Conservation (phyloP, 331 rosid species). For the Telfairia occidentalis region DNA sequence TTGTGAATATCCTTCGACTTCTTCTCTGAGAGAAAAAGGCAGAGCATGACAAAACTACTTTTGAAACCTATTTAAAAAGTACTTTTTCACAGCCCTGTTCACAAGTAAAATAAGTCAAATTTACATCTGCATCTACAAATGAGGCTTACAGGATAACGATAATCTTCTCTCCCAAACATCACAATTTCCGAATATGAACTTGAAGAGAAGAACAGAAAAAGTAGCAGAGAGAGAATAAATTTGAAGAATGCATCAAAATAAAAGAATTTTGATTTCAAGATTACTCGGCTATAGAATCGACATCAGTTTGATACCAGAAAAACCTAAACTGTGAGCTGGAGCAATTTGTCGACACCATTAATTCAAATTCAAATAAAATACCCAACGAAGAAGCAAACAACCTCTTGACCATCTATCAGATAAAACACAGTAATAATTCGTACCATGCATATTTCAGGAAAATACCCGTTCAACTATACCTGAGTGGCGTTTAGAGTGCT, state of each 20-base stretch:
- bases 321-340: not conserved
- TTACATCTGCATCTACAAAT: not conserved
- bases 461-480: slow-evolving; percentile 21
- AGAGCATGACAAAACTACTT: not conserved
- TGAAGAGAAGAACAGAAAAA: not conserved
- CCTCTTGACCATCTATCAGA: not conserved
- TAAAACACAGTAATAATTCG: not conserved
- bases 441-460: not conserved
- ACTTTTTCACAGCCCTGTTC: not conserved
- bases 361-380: not conserved
- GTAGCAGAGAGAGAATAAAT: not conserved
- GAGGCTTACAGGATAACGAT: not conserved
- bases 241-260: not conserved
- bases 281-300: not conserved
- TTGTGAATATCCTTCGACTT: slow-evolving; percentile 56
- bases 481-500: slow-evolving; percentile 34
- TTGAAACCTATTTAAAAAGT: slow-evolving; percentile 7
- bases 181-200: not conserved
- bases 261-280: not conserved
- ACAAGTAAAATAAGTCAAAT: not conserved
- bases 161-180: not conserved
- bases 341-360: not conserved
- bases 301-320: not conserved
- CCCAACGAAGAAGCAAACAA: not conserved
- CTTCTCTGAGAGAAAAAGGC: slow-evolving; percentile 42